Percentiles rank a stretch among this genome's conserved stretches.
Evolutionary conservation across 2,329 filamentous ascomycete species (phyloP).

Genomic region (Helotiales sp.): DNA sequence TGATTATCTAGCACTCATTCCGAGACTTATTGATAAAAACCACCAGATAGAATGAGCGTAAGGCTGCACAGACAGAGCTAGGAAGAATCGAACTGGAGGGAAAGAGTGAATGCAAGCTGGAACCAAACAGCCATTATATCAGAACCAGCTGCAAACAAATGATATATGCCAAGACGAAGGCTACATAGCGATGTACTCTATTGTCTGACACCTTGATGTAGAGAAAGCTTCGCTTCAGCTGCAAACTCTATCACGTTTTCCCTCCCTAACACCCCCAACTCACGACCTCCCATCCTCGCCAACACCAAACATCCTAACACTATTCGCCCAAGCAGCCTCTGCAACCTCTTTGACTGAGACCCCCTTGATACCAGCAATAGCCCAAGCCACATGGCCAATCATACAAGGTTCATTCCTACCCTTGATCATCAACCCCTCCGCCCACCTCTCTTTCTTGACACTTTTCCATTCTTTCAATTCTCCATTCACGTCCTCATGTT

Average conservation of each 20-base stretch:
- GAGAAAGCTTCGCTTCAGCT: background rate
- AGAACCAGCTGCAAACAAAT: too few species aligned
- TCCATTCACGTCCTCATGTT: slow-evolving; percentile 32
- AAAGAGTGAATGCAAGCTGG: too few species aligned
- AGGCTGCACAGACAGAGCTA: too few species aligned
- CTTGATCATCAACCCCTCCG: slow-evolving; percentile 85
- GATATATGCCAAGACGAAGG: too few species aligned
- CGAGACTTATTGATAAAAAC: too few species aligned
- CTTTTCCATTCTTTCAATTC: slow-evolving; percentile 75
- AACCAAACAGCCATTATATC: too few species aligned
- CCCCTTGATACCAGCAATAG: slow-evolving; percentile 83
- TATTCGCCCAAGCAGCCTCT: slow-evolving; percentile 84
- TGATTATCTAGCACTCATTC: too few species aligned
- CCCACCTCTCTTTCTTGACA: slow-evolving; percentile 96
- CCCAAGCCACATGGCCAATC: slow-evolving; percentile 84
- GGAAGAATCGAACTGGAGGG: too few species aligned
- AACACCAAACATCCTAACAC: slow-evolving; percentile 74
- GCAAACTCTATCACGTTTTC: background rate
- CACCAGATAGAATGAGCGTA: too few species aligned
- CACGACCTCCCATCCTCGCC: slow-evolving; percentile 43
- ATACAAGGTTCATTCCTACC: slow-evolving; percentile 90
- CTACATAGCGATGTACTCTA: too few species aligned
- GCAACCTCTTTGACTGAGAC: slow-evolving; percentile 78
- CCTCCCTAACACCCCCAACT: too few species aligned
- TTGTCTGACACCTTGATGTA: too few species aligned